A percentile compares a stretch with the other conserved stretches of the same genome.
Evolutionary conservation across 176 grass and related monocot genomes (phyloP).

Genomic region (Aegilops longissima): DNA sequence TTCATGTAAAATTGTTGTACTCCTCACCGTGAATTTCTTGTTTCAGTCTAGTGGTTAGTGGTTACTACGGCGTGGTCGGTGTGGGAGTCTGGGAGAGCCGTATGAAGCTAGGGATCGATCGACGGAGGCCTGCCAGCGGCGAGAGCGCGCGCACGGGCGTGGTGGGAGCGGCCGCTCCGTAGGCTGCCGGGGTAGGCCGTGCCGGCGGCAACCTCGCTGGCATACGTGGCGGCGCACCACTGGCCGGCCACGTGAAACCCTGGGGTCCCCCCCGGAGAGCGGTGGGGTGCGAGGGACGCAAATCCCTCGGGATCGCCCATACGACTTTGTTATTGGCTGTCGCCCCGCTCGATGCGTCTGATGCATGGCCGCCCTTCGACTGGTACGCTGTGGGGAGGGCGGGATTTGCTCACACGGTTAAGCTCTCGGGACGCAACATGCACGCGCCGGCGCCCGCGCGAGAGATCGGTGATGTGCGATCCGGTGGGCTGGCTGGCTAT

Average conservation of each 20-base stretch:
- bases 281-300: constrained; percentile 48
- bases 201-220: neutral
- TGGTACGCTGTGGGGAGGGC: constrained; percentile 24
- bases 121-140: neutral
- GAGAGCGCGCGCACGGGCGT: neutral
- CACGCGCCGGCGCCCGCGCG: neutral
- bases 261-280: neutral
- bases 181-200: constrained; percentile 7
- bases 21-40: neutral
- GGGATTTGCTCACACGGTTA: constrained; percentile 25
- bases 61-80: constrained; percentile 6
- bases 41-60: neutral
- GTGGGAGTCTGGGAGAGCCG: constrained; percentile 10
- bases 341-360: constrained; percentile 5
- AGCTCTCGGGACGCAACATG: constrained; percentile 27
- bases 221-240: constrained; percentile 31
- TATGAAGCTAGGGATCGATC: constrained; percentile 17
- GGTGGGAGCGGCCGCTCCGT: constrained; percentile 20
- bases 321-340: constrained; percentile 29
- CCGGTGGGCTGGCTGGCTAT: neutral
- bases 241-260: constrained; percentile 27
- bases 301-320: constrained; percentile 58
- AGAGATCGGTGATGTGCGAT: neutral
- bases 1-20: neutral
- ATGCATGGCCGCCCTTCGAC: constrained; percentile 1